phyloP scores from a whole-genome alignment of 257 asterid species.

The Pogostemon cablin region DNA sequence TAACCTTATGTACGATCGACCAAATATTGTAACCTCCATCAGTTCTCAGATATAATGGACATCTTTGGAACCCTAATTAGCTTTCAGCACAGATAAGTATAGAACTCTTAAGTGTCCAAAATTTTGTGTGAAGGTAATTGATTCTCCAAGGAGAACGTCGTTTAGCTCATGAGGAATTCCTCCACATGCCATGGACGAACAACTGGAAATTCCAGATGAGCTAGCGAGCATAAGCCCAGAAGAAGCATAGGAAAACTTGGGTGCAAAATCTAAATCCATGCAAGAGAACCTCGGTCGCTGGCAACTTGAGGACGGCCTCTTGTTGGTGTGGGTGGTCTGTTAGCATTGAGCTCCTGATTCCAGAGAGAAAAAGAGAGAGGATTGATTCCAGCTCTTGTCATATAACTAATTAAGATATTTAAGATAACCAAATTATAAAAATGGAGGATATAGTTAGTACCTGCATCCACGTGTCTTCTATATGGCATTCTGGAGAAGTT shows the following conservation, averaged over 20 bases:
- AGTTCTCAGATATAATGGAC: slow-evolving; percentile 41
- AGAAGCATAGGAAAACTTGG: slow-evolving; percentile 47
- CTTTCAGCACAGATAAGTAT: slow-evolving; percentile 29
- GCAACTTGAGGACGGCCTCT: slow-evolving; percentile 96
- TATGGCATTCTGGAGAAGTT: slow-evolving; percentile 78
- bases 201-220: slow-evolving; percentile 56
- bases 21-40: slow-evolving; percentile 24
- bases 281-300: slow-evolving; percentile 89
- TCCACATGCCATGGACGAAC: slow-evolving; percentile 65
- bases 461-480: slow-evolving; percentile 99
- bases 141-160: slow-evolving; percentile 29
- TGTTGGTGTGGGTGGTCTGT: slow-evolving; percentile 97
- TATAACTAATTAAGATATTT: too few species aligned
- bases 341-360: slow-evolving; percentile 89
- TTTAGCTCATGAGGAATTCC: slow-evolving; percentile 29
- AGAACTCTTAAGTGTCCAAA: slow-evolving; percentile 17
- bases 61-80: slow-evolving; percentile 33
- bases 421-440: neutral
- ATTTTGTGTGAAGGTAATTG: slow-evolving; percentile 31
- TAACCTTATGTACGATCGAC: neutral
- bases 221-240: slow-evolving; percentile 54
- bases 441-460: slow-evolving; percentile 40
- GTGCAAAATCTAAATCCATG: slow-evolving; percentile 75
- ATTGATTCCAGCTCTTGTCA: neutral
- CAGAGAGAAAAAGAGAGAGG: slow-evolving; percentile 10